Percentiles rank a stretch among this genome's conserved stretches.
phyloP scores from a whole-genome alignment of 768 basidiomycete genomes.

The Agrocybe pediades region DNA sequence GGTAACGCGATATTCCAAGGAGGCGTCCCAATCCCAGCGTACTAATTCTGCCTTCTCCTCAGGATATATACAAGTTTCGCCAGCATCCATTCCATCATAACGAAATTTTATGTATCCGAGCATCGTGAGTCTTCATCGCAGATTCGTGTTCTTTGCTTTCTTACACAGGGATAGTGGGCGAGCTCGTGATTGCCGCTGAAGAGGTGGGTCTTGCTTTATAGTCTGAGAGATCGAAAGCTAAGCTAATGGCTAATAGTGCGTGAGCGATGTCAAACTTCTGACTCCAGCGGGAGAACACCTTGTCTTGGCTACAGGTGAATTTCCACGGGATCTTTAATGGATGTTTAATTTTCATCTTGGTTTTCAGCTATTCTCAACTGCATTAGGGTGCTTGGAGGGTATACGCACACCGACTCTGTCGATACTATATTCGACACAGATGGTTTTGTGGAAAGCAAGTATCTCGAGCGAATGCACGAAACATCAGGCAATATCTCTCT shows the following conservation, averaged over 20 bases:
- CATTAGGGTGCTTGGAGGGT: slow-evolving; percentile 64
- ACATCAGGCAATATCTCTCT: slow-evolving; percentile 51
- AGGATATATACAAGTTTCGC: slow-evolving; percentile 68
- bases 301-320: slow-evolving; percentile 54
- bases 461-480: slow-evolving; percentile 42
- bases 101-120: slow-evolving; percentile 60
- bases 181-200: slow-evolving; percentile 57
- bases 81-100: slow-evolving; percentile 53
- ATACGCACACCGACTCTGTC: slow-evolving; percentile 49
- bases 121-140: slow-evolving; percentile 45
- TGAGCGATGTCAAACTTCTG: slow-evolving; percentile 57
- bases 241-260: slow-evolving; percentile 38
- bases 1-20: no score
- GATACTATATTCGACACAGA: slow-evolving; percentile 64
- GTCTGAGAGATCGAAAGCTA: background rate
- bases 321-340: background rate
- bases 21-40: background rate
- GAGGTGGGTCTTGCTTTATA: slow-evolving; percentile 43
- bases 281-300: slow-evolving; percentile 54
- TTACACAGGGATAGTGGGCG: slow-evolving; percentile 46
- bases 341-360: background rate
- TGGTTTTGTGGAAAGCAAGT: slow-evolving; percentile 57
- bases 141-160: background rate
- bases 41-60: background rate
- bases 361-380: slow-evolving; percentile 57